A percentile compares a stretch with the other conserved stretches of the same genome.
phyloP scores from a whole-genome alignment of 2,329 filamentous ascomycete species.

The Colletotrichum endophyticum region DNA sequence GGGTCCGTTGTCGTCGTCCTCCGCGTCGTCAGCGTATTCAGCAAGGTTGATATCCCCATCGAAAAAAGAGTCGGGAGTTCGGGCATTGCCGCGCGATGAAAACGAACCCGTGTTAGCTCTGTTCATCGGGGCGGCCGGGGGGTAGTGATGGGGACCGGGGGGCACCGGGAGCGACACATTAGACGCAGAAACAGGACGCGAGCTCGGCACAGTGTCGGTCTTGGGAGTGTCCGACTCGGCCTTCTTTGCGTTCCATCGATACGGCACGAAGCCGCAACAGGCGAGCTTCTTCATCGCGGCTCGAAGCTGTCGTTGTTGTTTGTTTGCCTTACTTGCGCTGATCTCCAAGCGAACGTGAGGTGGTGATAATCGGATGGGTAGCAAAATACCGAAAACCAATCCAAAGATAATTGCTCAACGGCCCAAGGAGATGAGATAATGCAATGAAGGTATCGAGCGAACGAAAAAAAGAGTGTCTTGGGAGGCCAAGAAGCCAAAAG shows the following conservation, averaged over 20 bases:
- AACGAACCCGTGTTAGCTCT: not conserved
- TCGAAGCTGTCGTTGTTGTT: not conserved
- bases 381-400: constrained; percentile 10
- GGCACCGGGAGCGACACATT: not conserved
- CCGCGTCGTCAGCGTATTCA: constrained; percentile 10
- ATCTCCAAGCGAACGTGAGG: constrained; percentile 15
- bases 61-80: constrained; percentile 3
- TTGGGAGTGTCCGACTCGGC: not conserved
- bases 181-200: not conserved
- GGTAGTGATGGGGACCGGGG: not conserved
- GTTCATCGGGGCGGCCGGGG: not conserved
- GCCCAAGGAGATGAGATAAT: constrained; percentile 15
- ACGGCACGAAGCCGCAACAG: not conserved
- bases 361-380: constrained; percentile 14
- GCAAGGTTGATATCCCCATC: not conserved
- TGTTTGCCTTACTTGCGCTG: not conserved
- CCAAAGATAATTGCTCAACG: constrained; percentile 8
- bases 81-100: not conserved
- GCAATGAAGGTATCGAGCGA: constrained; percentile 6
- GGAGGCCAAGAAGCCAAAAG: not conserved
- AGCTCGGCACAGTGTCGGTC: not conserved
- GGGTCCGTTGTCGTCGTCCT: constrained; percentile 22
- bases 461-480: not conserved
- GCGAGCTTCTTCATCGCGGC: not conserved
- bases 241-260: not conserved